phyloP scores from a whole-genome alignment of 2,329 filamentous ascomycete genomes.

The Scedosporium boydii region DNA sequence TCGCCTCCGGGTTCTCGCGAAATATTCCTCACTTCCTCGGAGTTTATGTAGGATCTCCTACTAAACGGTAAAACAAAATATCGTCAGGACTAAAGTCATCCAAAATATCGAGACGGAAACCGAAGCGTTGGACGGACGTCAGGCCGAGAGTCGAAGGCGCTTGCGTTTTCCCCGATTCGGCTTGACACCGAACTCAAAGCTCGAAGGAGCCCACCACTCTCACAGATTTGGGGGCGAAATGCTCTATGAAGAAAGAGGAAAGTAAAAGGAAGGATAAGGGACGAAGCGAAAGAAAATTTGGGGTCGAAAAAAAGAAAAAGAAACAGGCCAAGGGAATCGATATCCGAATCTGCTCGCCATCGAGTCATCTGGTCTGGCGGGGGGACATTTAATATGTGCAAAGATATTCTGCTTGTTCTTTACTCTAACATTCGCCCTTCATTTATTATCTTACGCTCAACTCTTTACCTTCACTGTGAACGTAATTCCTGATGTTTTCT shows the following conservation, averaged over 20 bases:
- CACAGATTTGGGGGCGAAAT: background rate
- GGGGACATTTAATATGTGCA: background rate
- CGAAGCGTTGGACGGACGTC: background rate
- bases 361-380: background rate
- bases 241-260: background rate
- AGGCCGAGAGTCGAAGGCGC: background rate
- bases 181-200: background rate
- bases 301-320: background rate
- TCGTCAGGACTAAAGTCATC: background rate
- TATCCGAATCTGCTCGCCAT: background rate
- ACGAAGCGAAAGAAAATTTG: background rate
- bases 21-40: background rate
- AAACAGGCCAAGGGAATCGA: background rate
- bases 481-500: no score
- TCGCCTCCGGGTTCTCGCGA: background rate
- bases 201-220: background rate
- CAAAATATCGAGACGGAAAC: no score
- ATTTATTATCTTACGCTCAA: background rate
- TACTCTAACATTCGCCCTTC: background rate
- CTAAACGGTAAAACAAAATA: background rate
- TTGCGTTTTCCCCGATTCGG: background rate
- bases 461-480: no score
- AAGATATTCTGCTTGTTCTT: background rate
- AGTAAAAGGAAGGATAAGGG: background rate
- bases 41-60: background rate